Percentiles rank a stretch among this genome's conserved stretches.
These are phyloP conservation scores for Solanum chmielewskii DNA, from an alignment of 257 asterid genomes.

Conservation along the genomic window DNA sequence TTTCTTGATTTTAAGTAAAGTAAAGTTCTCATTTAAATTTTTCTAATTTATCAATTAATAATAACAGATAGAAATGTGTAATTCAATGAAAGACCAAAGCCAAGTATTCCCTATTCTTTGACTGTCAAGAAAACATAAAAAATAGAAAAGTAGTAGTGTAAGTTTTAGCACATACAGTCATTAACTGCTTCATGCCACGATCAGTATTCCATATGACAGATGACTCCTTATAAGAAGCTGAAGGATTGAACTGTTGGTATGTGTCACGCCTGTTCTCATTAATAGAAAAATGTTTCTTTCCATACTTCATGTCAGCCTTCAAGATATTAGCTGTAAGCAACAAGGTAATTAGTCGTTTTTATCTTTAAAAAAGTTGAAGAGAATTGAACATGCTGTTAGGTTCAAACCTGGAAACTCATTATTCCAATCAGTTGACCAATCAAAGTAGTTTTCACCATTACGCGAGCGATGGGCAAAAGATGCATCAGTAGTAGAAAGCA, in stretches of 20 bases:
- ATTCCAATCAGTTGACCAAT: slow-evolving; percentile 75
- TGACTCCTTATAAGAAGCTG: slow-evolving; percentile 25
- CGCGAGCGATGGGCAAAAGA: slow-evolving; percentile 38
- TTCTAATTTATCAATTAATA: background rate
- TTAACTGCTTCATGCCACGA: slow-evolving; percentile 48
- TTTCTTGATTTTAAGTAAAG: background rate
- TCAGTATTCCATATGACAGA: slow-evolving; percentile 19
- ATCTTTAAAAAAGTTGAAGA: background rate
- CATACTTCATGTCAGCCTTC: slow-evolving; percentile 89
- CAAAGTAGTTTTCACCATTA: slow-evolving; percentile 59
- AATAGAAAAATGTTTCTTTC: slow-evolving; percentile 59
- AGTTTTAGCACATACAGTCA: slow-evolving; percentile 37
- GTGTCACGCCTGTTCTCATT: slow-evolving; percentile 87
- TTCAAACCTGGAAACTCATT: slow-evolving; percentile 83
- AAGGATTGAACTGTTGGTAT: slow-evolving; percentile 41
- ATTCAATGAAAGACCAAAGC: background rate
- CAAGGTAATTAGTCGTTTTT: background rate
- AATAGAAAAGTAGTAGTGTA: background rate
- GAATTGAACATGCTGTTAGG: background rate
- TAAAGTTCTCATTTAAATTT: background rate
- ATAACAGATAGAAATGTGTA: background rate
- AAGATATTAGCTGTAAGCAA: slow-evolving; percentile 60
- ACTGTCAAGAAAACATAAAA: background rate
- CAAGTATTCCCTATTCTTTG: background rate
- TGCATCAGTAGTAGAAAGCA: slow-evolving; percentile 28